Base-by-base conservation (phyloP, 2,329 filamentous ascomycete genomes). In the Penicillium sp. region DNA sequence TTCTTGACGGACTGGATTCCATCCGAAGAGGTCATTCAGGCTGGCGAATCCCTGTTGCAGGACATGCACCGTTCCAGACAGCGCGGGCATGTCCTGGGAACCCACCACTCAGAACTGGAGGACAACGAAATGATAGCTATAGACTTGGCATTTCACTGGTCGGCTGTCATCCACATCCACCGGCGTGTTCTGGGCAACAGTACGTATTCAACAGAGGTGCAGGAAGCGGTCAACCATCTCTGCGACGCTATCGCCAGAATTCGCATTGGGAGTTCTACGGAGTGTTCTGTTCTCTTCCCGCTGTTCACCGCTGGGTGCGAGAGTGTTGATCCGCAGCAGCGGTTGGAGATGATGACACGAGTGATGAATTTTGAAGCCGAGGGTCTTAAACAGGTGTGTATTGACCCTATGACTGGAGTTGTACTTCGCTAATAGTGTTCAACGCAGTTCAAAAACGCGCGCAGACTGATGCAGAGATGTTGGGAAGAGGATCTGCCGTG, bases 241-340 rank as follows among this genome's bases (percentile, higher is more conserved):
- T 75, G 90, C 26, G 74, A 76, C 1, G 81, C 84, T 30, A 74
- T 93, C 59, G 77, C 77, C 21, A 81, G 81, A 38, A 83, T 94
- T 49, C 76, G 83, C 12, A 74, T 79, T 12, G 87, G 88, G 5
- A 86, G 86, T 28, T 85, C 84, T 16, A 88, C 89, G 0, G 90
- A 93, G 70, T 85, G 84, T 8, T 90, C 88, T 65, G 74, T 90
- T 18, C 70, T 94, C 40, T 92, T 94, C 62, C 90, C 90, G 0
- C 85, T 94, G 74, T 94, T 94, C 70, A 89, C 88, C 1, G 90
- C 90, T 1, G 90, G 90, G 0, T 92, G 89, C 62, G 88, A 94
- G 68, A 84, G 85, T 1, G 74, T 75, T 55, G 81, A 85, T 49
- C 65, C 76, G 33, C 72, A 71, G 2, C 82, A 87, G 63, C 78